Conservation (phyloP, 352 stramenopile species). For the Globisporangium canariense region DNA sequence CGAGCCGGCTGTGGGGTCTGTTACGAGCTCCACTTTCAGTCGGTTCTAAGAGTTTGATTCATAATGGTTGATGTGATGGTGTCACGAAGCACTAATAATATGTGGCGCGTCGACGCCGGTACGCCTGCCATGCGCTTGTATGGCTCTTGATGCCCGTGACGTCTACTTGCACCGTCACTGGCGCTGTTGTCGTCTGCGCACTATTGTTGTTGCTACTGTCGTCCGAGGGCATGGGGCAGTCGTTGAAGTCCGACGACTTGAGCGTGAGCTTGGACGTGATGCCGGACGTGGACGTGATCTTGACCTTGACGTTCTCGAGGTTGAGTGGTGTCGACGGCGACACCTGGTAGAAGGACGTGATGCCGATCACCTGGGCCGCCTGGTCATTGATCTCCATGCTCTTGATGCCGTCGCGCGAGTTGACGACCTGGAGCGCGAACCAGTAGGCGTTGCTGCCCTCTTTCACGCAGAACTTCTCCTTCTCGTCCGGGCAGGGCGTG, state of each 20-base stretch:
- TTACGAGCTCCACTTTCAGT: no score
- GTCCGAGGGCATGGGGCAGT: constrained; percentile 38
- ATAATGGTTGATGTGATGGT: neutral
- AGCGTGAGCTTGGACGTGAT: constrained; percentile 72
- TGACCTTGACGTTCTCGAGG: constrained; percentile 14
- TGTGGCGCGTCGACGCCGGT: constrained; percentile 25
- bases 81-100: constrained; percentile 26
- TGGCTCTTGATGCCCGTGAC: constrained; percentile 30
- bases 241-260: constrained; percentile 29
- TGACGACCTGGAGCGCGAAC: constrained; percentile 59
- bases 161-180: constrained; percentile 27
- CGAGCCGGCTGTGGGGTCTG: no score
- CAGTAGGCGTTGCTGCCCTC: constrained; percentile 62
- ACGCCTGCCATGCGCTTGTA: constrained; percentile 37
- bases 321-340: constrained; percentile 56
- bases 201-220: constrained; percentile 25
- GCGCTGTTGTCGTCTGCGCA: constrained; percentile 20
- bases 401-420: constrained; percentile 72
- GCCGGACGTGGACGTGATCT: constrained; percentile 32
- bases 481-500: constrained; percentile 51
- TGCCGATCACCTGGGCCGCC: constrained; percentile 84
- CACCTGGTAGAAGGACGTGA: constrained; percentile 76
- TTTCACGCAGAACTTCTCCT: constrained; percentile 67
- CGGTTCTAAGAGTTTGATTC: no score
- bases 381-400: constrained; percentile 53